Evolutionary conservation across 2,329 filamentous ascomycete species (phyloP).

Genomic region (Penicillium thymicola): DNA sequence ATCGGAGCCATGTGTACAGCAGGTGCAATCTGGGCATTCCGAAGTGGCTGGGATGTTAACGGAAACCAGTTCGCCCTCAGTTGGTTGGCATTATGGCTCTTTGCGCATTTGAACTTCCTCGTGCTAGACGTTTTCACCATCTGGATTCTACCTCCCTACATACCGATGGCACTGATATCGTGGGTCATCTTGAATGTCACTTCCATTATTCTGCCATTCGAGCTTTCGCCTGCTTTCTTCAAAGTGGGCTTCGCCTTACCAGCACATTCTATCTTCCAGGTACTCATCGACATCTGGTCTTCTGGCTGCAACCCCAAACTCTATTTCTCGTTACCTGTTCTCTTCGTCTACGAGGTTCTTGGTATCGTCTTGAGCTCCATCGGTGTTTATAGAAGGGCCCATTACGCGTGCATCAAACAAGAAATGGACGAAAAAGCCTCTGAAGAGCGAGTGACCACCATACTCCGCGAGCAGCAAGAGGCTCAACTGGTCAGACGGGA

Average conservation of each 20-base stretch:
- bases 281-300: constrained; percentile 46
- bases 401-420: constrained; percentile 18
- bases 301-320: constrained; percentile 43
- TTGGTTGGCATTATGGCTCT: constrained; percentile 47
- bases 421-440: constrained; percentile 15
- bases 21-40: constrained; percentile 47
- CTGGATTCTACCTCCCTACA: constrained; percentile 38
- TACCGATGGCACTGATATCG: constrained; percentile 46
- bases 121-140: constrained; percentile 45
- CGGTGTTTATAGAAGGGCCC: constrained; percentile 21
- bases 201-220: constrained; percentile 44
- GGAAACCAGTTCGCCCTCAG: constrained; percentile 42
- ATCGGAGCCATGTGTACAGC: constrained; percentile 40
- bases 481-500: background rate
- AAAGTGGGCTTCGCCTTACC: constrained; percentile 42
- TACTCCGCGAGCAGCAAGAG: constrained; percentile 6
- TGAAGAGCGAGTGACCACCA: constrained; percentile 11
- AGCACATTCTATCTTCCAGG: constrained; percentile 41
- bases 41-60: constrained; percentile 40
- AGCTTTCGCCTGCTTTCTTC: constrained; percentile 44
- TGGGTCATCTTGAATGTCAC: constrained; percentile 48
- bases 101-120: constrained; percentile 45
- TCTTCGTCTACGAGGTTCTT: constrained; percentile 42
- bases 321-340: constrained; percentile 41
- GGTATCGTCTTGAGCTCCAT: constrained; percentile 14